Percentiles rank a stretch among this genome's conserved stretches.
These are phyloP conservation scores for Esteya vermicola DNA, from an alignment of 2,329 filamentous ascomycete genomes.

Conservation along the genomic window DNA sequence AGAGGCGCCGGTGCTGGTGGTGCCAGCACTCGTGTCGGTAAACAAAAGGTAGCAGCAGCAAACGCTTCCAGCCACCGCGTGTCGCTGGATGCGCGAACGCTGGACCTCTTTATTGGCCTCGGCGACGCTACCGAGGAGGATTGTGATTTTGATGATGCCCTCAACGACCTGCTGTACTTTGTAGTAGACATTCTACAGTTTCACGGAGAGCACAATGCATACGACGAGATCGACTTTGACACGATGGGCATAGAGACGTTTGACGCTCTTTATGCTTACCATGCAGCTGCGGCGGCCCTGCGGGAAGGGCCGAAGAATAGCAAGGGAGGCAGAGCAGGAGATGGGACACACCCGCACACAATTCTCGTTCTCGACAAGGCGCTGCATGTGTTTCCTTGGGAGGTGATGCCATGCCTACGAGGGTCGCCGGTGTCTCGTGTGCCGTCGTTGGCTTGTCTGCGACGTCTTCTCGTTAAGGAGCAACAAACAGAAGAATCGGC, in stretches of 20 bases:
- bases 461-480: slow-evolving; percentile 55
- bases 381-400: slow-evolving; percentile 88
- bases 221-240: slow-evolving; percentile 96
- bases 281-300: slow-evolving; percentile 31
- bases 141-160: slow-evolving; percentile 66
- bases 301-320: background rate
- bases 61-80: slow-evolving; percentile 19
- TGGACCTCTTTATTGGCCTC: slow-evolving; percentile 81
- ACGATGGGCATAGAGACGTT: slow-evolving; percentile 76
- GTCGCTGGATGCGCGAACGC: slow-evolving; percentile 44
- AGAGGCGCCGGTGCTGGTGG: slow-evolving; percentile 3
- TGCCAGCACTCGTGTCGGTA: slow-evolving; percentile 13
- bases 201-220: slow-evolving; percentile 88
- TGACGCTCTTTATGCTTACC: slow-evolving; percentile 70
- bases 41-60: too few relatives aligned
- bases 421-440: slow-evolving; percentile 70
- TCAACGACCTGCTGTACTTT: slow-evolving; percentile 92
- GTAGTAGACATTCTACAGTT: slow-evolving; percentile 94
- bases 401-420: slow-evolving; percentile 78
- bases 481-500: slow-evolving; percentile 11
- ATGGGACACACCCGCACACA: slow-evolving; percentile 44
- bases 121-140: slow-evolving; percentile 56
- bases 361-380: slow-evolving; percentile 85
- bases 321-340: slow-evolving; percentile 15
- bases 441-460: slow-evolving; percentile 71